Base-by-base conservation (phyloP, 495 filamentous ascomycete genomes). In the Daldinia bambusicola region DNA sequence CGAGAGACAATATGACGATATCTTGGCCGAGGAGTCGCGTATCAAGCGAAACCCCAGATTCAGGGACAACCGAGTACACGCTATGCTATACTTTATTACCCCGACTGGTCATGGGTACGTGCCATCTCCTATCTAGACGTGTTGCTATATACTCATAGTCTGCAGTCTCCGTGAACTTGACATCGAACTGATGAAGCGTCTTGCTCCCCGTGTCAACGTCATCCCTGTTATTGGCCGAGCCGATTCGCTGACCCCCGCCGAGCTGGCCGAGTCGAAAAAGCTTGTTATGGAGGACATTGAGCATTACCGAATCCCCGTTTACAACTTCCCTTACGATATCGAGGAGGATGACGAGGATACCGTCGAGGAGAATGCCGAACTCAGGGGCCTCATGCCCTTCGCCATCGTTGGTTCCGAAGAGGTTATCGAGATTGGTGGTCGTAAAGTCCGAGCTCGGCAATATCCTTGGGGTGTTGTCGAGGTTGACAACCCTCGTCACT, bases 1-100 rank as follows among this genome's bases (percentile, higher is more conserved):
- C 61, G 95, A 99, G 85, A 89, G 95, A 81, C 95, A 98, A 89
- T 98, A 98, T 83, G 95, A 99, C 83, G 94, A 98, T 77, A 98
- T 99, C 83, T 87, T 99, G 61, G 95, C 95, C 41, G 94, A 97
- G 85, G 95, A 99, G 84, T 98, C 95, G 74, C 93, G 95, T 86
- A 99, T 99, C 85, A 99, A 99, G 91, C 95, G 95, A 91, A 99
- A 99, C 84, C 96, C 95, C 64, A 89, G 95, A 76, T 99, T 99
- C 89, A 90, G 96, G 77, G 95, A 99, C 83, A 98, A 99, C 83
- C 93, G 95, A 83, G 94, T 99, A 40, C 95, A 99, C 77, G 95
- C 93, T 66, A 89, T 98, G 74, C 89, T 99, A 74, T 99, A 99
- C 87, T 99, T 99, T 84, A 98, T 99, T 84, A 96, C 95, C 71